Base-by-base conservation (phyloP, 495 filamentous ascomycete genomes). In the Neurospora hispaniola region DNA sequence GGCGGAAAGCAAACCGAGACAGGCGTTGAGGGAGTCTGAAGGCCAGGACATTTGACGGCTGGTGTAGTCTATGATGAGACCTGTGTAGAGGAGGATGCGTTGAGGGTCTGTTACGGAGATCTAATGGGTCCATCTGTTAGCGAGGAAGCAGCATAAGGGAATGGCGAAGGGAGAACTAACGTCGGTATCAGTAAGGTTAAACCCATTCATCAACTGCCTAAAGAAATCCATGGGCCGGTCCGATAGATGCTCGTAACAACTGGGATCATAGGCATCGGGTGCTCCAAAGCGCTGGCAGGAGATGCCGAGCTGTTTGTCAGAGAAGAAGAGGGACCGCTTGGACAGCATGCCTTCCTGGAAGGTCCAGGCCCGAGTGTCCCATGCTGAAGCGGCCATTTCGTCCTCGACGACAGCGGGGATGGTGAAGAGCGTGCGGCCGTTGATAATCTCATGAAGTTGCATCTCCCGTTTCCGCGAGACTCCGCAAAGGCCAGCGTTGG, bases 361-460 rank as follows among this genome's bases (percentile, higher is more conserved):
- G 0, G 75, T 78, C 75, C 76, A 78, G 44, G 76, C 76, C 5
- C 76, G 59, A 8, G 54, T 70, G 6, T 71, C 48, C 73, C 73
- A 78, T 35, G 6, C 68, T 0, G 72, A 74, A 4, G 27, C 41
- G 3, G 59, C 38, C 8, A 40, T 39, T 10, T 72, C 75, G 10
- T 46, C 35, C 1, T 62, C 35, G 7, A 71, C 40, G 20, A 68
- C 42, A 1, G 71, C 75, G 18, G 73, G 71, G 14, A 78, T 31
- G 20, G 71, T 78, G 59, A 76, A 38, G 9, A 78, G 35, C 41
- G 71, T 69, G 42, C 23, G 54, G 20, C 69, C 74, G 10, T 59
- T 59, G 39, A 76, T 54, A 2, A 7, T 73, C 73, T 79, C 76
- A 1, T 42, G 40, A 2, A 70, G 16, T 14, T 75, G 74, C 11